Conservation (phyloP, 1,284 basidiomycete species). For the Microbotryum silenes-acaulis region DNA sequence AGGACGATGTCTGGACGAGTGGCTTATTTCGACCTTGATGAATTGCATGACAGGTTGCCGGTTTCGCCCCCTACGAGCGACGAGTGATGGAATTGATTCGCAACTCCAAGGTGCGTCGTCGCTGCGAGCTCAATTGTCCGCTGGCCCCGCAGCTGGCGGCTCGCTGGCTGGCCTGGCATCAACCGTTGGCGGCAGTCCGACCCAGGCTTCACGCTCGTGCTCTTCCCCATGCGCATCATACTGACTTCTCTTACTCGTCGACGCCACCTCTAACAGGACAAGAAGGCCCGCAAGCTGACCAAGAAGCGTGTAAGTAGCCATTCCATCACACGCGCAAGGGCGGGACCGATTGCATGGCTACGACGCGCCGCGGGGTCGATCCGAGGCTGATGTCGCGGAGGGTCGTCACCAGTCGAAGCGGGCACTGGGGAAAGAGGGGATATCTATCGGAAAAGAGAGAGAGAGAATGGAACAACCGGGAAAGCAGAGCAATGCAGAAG, state of each 20-base stretch:
- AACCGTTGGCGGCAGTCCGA: too few species aligned
- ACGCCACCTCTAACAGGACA: constrained; percentile 55
- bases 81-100: constrained; percentile 97
- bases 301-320: constrained; percentile 78
- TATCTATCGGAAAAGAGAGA: not conserved
- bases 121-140: not conserved
- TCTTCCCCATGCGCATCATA: constrained; percentile 1
- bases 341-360: not conserved
- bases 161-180: too few species aligned
- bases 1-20: too few species aligned
- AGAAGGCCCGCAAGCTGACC: constrained; percentile 95
- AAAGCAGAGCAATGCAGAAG: not conserved
- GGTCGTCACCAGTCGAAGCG: not conserved
- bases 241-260: too few species aligned
- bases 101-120: constrained; percentile 80
- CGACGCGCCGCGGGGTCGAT: not conserved
- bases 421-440: not conserved
- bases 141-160: too few species aligned
- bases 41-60: constrained; percentile 48
- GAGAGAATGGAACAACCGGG: not conserved
- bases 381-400: not conserved
- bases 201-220: too few species aligned
- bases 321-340: not conserved
- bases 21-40: too few species aligned
- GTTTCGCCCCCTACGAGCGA: constrained; percentile 97